These are phyloP conservation scores for Musa beccarii DNA, from an alignment of 176 grass and related monocot species.

Conservation along the genomic window DNA sequence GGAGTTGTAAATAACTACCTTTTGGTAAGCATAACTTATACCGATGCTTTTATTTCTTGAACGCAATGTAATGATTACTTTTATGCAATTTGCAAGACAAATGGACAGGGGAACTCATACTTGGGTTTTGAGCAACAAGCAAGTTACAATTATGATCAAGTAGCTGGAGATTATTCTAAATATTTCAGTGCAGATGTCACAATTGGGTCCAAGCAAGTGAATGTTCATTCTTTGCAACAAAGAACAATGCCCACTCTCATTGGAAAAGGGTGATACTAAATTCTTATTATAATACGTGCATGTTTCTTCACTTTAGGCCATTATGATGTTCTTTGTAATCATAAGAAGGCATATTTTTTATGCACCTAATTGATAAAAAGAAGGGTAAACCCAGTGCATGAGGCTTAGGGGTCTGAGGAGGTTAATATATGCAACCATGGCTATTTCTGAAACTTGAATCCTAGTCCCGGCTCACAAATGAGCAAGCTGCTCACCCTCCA, in stretches of 20 bases:
- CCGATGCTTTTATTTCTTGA: not conserved
- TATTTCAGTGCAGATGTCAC: constrained; percentile 47
- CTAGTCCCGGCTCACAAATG: too few relatives aligned
- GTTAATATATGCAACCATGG: too few relatives aligned
- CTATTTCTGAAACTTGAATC: too few relatives aligned
- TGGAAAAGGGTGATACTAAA: constrained; percentile 65
- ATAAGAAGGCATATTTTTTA: not conserved
- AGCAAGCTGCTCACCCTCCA: too few relatives aligned
- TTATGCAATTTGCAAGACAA: constrained; percentile 29
- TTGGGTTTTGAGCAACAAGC: constrained; percentile 37
- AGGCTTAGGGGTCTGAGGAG: too few relatives aligned
- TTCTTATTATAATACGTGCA: constrained; percentile 16
- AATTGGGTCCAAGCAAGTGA: constrained; percentile 32
- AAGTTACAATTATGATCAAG: constrained; percentile 43
- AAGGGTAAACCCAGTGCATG: not conserved
- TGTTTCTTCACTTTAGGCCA: not conserved
- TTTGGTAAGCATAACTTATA: constrained; percentile 29
- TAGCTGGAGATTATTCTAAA: constrained; percentile 27
- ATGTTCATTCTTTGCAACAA: constrained; percentile 12
- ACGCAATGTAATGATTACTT: constrained; percentile 23
- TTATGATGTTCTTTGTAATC: not conserved
- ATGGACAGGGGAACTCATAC: constrained; percentile 32
- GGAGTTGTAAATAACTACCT: constrained; percentile 51
- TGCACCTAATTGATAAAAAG: not conserved
- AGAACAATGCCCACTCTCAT: constrained; percentile 42